Conservation (phyloP, 202 grass and related monocot genomes). For the Musa balbisiana region DNA sequence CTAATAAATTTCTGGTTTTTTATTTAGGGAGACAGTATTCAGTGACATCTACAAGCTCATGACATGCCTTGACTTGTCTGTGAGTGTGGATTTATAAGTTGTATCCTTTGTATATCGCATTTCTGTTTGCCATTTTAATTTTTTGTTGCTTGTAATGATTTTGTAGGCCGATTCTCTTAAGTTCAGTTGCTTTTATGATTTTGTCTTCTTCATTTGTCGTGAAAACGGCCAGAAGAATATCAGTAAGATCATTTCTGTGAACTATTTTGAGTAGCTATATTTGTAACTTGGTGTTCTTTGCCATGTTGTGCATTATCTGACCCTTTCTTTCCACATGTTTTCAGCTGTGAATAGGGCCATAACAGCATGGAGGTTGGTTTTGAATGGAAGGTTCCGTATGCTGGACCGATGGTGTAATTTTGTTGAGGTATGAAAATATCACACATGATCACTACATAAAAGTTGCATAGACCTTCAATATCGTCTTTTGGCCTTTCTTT, state of each 20-base stretch:
- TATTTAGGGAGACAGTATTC: conserved; percentile 33
- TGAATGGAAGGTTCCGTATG: conserved; percentile 79
- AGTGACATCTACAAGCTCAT: conserved; percentile 34
- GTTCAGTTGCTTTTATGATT: conserved; percentile 82
- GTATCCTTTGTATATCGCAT: conserved; percentile 1
- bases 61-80: conserved; percentile 31
- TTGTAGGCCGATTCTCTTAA: conserved; percentile 55
- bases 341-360: conserved; percentile 79
- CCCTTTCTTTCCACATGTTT: conserved; percentile 15
- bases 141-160: conserved; percentile 11
- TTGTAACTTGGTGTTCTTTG: background rate
- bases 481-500: conserved; percentile 3
- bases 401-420: conserved; percentile 84
- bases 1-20: conserved; percentile 13
- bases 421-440: conserved; percentile 48
- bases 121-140: conserved; percentile 8
- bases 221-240: conserved; percentile 91
- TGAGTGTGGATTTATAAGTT: conserved; percentile 22
- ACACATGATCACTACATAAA: background rate
- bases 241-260: conserved; percentile 46
- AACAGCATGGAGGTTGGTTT: conserved; percentile 70
- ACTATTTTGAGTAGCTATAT: conserved; percentile 9
- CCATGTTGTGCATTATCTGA: background rate
- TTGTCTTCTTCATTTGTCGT: conserved; percentile 94
- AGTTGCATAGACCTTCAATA: conserved; percentile 18